These are phyloP conservation scores for Lenwebbia sp. DNA, from an alignment of 345 rosid species.

Conservation along the genomic window DNA sequence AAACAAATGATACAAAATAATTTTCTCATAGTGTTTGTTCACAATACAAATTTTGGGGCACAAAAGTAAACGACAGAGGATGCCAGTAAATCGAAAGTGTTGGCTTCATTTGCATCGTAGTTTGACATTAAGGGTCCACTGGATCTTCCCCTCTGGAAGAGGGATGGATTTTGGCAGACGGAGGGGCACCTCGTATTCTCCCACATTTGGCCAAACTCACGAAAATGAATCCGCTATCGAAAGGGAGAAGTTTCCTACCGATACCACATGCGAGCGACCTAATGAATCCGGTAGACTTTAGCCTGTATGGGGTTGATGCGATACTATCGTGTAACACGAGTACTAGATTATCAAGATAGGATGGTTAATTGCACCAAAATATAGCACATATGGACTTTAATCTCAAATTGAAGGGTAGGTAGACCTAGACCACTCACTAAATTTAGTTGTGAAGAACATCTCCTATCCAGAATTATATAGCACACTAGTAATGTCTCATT, in stretches of 20 bases:
- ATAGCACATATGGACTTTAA: not conserved
- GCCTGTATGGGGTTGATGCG: not conserved
- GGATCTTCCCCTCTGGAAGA: constrained; percentile 65
- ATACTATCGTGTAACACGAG: not conserved
- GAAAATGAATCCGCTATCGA: no score
- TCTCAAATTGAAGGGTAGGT: not conserved
- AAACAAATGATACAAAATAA: not conserved
- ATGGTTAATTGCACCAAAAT: not conserved
- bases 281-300: not conserved
- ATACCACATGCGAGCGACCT: not conserved
- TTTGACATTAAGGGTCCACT: constrained; percentile 73
- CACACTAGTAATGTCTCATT: not conserved
- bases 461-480: not conserved
- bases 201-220: no score
- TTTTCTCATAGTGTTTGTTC: not conserved
- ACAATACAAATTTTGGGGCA: not conserved
- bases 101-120: constrained; percentile 51
- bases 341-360: not conserved
- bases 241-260: not conserved
- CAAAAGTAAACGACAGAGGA: not conserved
- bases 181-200: constrained; percentile 66
- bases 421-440: not conserved
- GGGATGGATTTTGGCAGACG: constrained; percentile 77
- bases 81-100: not conserved
- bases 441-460: not conserved